Evolutionary conservation across 805 yeast genomes (phyloP).

Genomic region (Candida nanaspora): DNA sequence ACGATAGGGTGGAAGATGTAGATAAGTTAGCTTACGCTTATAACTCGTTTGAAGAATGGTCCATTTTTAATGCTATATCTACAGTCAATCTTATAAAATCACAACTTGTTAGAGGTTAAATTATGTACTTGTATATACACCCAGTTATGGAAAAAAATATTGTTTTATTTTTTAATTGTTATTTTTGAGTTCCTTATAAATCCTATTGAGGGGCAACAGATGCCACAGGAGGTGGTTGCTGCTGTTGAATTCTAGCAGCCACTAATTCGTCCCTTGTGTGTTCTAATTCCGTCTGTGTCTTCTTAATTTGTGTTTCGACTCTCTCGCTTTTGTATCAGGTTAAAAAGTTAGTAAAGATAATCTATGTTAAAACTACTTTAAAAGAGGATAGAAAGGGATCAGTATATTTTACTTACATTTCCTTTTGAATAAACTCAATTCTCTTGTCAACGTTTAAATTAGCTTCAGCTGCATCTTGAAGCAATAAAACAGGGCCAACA

Average conservation of each 20-base stretch:
- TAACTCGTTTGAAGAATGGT: constrained; percentile 68
- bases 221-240: too few relatives aligned
- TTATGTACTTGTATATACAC: neutral
- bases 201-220: too few relatives aligned
- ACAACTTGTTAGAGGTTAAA: constrained; percentile 56
- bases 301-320: constrained; percentile 64
- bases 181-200: too few relatives aligned
- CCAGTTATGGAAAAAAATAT: neutral
- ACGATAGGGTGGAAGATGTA: constrained; percentile 47
- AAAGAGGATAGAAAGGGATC: neutral
- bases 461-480: constrained; percentile 83
- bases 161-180: neutral
- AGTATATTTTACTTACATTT: constrained; percentile 34
- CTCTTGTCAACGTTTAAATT: constrained; percentile 79
- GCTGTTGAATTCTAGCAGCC: constrained; percentile 9
- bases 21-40: constrained; percentile 53
- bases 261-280: constrained; percentile 41
- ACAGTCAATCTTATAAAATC: constrained; percentile 62
- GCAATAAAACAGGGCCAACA: constrained; percentile 87
- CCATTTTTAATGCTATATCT: constrained; percentile 58
- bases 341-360: neutral
- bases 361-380: neutral
- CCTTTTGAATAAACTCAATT: constrained; percentile 76
- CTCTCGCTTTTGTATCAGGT: constrained; percentile 28
- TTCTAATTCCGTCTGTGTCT: constrained; percentile 49